Evolutionary conservation across 192 early-diverging fungal species (phyloP), one percentile per base, ranked within the genome.

Genomic region (Coemansia sp.): DNA sequence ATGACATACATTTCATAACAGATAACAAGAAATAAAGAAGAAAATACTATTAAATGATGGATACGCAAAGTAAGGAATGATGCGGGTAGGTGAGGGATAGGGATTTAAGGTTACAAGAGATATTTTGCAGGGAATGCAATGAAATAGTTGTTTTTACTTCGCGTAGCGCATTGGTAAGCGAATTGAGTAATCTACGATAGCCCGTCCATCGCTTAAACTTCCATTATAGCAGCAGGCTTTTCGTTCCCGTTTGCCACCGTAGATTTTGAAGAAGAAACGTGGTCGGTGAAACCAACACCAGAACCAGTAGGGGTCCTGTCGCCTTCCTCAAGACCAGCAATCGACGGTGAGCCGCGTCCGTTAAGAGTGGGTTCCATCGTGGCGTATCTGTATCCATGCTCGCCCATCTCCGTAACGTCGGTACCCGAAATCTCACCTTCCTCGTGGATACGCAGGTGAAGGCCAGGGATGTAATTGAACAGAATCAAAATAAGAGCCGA

Each of bases 391-490:
- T 82, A 82, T 23, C 80, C 80, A 31, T 77, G 75, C 79, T 94
- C 93, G 46, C 94, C 94, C 85, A 95, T 92, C 79, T 95, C 87
- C n/a, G 91, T 74, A 59, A 87, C 71, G 68, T 97, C 94, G 4
- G 87, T 83, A 13, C 95, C 95, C 3, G 90, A 68, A 21, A 86
- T 77, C 67, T 88, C 87, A 63, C 88, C 88, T 52, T 89, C 86
- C 51, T 90, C 88, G 60, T 90, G 77, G 31, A 93, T 77, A 51
- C 95, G 91, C 60, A 96, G 78, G 48, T 78, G 82, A 40, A 96
- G 77, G 4, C 84, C 87, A 9, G 93, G 92, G 56, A 95, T 86
- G 25, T 72, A 59, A 84, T 93, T 86, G 61, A 97, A 86, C 43
- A 87, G 63, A 10, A 77, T 71, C 49, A 93, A 75, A 61, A 95